A percentile compares a stretch with the other conserved stretches of the same genome.
Evolutionary conservation across 306 rosid species (phyloP).

Genomic region (Cucurbita moschata): DNA sequence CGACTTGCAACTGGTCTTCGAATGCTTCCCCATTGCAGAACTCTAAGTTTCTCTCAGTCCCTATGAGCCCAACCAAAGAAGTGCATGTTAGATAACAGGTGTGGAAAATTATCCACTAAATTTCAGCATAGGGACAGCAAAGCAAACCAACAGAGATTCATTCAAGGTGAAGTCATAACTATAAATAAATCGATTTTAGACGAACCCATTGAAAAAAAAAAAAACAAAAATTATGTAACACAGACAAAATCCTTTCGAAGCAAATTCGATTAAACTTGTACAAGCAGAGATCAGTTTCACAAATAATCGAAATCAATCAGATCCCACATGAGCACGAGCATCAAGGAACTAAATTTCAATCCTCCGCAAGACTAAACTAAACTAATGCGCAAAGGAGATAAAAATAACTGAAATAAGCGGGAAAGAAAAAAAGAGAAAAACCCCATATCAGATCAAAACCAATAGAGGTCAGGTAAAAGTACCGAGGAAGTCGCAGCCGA

Average conservation of each 20-base stretch:
- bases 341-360: not conserved
- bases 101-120: not conserved
- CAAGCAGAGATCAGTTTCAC: not conserved
- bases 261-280: not conserved
- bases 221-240: not conserved
- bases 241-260: not conserved
- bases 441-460: not conserved
- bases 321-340: not conserved
- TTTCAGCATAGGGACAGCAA: not conserved
- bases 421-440: not conserved
- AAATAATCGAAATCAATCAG: not conserved
- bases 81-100: not conserved
- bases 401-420: not conserved
- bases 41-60: conserved; percentile 16
- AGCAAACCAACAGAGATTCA: not conserved
- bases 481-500: not conserved
- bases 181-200: not conserved
- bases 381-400: not conserved
- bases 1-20: conserved; percentile 88
- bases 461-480: not conserved
- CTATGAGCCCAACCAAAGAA: conserved; percentile 21
- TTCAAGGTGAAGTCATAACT: not conserved
- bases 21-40: conserved; percentile 63
- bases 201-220: not conserved
- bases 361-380: not conserved